These are phyloP conservation scores for Tylopilus balloui DNA, from an alignment of 768 basidiomycete species.

Conservation along the genomic window DNA sequence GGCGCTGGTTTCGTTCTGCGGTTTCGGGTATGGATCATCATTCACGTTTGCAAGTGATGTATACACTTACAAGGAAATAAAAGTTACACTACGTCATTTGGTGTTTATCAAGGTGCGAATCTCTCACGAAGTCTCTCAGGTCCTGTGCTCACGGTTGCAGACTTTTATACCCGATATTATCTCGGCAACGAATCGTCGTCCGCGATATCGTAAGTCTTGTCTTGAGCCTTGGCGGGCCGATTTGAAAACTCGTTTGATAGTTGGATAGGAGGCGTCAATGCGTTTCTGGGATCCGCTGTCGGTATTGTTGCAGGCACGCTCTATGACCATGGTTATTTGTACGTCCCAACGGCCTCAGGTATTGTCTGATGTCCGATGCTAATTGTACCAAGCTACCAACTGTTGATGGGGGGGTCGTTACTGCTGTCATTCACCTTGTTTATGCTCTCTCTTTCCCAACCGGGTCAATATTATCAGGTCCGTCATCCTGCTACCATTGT, in stretches of 20 bases:
- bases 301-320: slow-evolving; percentile 43
- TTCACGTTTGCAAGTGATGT: neutral
- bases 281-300: slow-evolving; percentile 35
- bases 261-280: slow-evolving; percentile 47
- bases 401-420: slow-evolving; percentile 43
- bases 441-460: slow-evolving; percentile 43
- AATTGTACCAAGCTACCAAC: slow-evolving; percentile 32
- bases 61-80: neutral
- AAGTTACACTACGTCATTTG: slow-evolving; percentile 35
- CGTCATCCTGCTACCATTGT: slow-evolving; percentile 3
- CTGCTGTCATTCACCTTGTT: slow-evolving; percentile 40
- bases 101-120: slow-evolving; percentile 38
- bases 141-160: slow-evolving; percentile 17
- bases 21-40: slow-evolving; percentile 26
- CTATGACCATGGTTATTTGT: slow-evolving; percentile 52
- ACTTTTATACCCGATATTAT: slow-evolving; percentile 37
- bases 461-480: slow-evolving; percentile 41
- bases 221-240: neutral
- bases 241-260: slow-evolving; percentile 12
- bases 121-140: neutral
- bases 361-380: neutral
- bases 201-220: slow-evolving; percentile 33
- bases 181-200: slow-evolving; percentile 33
- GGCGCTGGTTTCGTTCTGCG: slow-evolving; percentile 30
- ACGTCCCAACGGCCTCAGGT: neutral